These are phyloP conservation scores for Hirsutella thompsonii DNA, from an alignment of 2,329 filamentous ascomycete genomes.

Conservation along the genomic window DNA sequence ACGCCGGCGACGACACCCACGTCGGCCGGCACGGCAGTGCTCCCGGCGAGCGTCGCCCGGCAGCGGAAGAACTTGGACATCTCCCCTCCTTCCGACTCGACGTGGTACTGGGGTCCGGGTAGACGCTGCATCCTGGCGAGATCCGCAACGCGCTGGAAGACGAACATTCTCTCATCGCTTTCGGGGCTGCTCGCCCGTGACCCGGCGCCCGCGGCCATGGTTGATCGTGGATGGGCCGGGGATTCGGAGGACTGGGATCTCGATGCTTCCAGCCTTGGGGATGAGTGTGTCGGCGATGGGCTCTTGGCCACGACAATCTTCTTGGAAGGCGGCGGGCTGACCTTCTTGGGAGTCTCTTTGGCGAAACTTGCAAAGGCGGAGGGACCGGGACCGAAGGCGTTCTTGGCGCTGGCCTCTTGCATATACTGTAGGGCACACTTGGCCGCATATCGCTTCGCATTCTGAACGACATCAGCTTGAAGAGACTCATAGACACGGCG, in stretches of 20 bases:
- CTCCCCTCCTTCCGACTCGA: conserved; percentile 10
- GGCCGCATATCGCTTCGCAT: conserved; percentile 40
- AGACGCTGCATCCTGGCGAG: conserved; percentile 22
- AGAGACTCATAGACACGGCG: background rate
- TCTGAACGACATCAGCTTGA: conserved; percentile 8
- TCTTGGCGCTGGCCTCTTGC: conserved; percentile 3
- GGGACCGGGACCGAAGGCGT: background rate
- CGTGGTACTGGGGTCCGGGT: conserved; percentile 18
- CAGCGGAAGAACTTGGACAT: conserved; percentile 21
- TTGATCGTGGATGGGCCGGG: background rate
- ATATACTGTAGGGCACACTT: conserved; percentile 32
- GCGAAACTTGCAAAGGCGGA: background rate
- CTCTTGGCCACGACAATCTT: background rate
- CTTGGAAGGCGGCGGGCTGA: background rate
- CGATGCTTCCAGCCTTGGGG: background rate
- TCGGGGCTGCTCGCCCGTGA: background rate
- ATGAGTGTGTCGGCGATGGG: background rate
- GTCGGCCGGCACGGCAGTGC: conserved; percentile 14
- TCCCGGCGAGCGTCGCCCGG: conserved; percentile 18
- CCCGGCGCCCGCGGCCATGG: background rate
- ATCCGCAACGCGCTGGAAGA: conserved; percentile 14
- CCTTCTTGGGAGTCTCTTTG: background rate
- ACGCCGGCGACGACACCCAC: conserved; percentile 21
- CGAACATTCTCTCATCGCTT: background rate
- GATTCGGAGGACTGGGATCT: background rate